Evolutionary conservation across 225 moss, liverwort and hornwort genomes (phyloP).

Genomic region (Antitrichia curtipendula): DNA sequence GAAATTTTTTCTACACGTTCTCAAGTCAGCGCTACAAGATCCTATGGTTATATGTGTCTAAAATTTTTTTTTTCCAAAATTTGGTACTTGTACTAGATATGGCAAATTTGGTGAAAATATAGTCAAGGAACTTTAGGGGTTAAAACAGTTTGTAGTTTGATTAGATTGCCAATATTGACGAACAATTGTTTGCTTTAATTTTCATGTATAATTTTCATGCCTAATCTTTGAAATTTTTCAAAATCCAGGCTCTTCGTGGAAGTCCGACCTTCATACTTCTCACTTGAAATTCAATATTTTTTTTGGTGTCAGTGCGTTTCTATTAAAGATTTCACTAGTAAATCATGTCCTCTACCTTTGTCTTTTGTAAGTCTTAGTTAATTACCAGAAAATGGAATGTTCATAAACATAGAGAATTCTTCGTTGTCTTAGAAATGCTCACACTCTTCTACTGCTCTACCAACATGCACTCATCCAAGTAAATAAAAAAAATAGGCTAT

Average conservation of each 20-base stretch:
- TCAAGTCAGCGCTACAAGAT: no score
- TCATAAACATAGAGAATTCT: accelerated
- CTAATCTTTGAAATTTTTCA: background rate
- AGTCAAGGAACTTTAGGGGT: no score
- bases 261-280: background rate
- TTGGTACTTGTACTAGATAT: no score
- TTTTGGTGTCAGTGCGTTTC: background rate
- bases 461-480: background rate
- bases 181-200: background rate
- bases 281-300: background rate
- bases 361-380: background rate
- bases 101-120: no score
- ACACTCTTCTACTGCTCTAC: no score
- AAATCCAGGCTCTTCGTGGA: background rate
- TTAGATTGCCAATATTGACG: accelerated
- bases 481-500: no score
- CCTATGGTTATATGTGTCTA: no score
- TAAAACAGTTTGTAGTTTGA: accelerated
- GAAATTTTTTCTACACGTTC: no score
- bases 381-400: background rate
- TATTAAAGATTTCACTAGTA: background rate
- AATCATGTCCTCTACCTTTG: background rate
- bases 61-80: no score
- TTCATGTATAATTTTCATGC: background rate
- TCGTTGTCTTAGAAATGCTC: background rate